These are phyloP conservation scores for Vitis cinerea DNA, from an alignment of 164 flowering plant species.

Conservation along the genomic window DNA sequence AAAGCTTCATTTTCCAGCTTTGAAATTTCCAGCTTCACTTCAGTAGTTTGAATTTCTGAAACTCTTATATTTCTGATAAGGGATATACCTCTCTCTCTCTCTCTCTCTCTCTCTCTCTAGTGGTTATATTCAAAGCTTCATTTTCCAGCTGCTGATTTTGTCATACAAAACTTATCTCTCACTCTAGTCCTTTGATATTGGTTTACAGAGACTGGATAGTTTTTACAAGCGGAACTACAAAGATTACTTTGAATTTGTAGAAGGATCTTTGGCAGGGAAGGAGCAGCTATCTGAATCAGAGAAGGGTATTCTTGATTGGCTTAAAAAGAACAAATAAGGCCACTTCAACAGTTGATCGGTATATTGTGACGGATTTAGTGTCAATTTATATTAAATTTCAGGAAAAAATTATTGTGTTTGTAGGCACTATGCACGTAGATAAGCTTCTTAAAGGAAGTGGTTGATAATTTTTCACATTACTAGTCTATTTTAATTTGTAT, in stretches of 20 bases:
- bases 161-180: not conserved
- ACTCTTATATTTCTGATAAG: too few species aligned
- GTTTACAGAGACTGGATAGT: constrained; percentile 66
- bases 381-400: too few species aligned
- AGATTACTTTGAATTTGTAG: constrained; percentile 81
- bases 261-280: constrained; percentile 63
- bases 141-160: not conserved
- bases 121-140: not conserved
- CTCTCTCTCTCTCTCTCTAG: too few species aligned
- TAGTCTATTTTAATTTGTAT: too few species aligned
- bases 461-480: too few species aligned
- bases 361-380: too few species aligned
- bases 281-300: constrained; percentile 67
- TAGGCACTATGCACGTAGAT: too few species aligned
- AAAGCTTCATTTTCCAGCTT: too few species aligned
- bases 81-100: too few species aligned
- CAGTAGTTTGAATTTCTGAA: not conserved
- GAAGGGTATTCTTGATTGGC: constrained; percentile 86
- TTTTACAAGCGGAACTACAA: constrained; percentile 88
- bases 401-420: too few species aligned
- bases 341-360: not conserved
- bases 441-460: too few species aligned
- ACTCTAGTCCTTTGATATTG: not conserved
- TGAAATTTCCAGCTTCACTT: not conserved
- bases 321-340: constrained; percentile 48